Conservation (phyloP, 345 rosid species). For the Capsella bursapastoris region DNA sequence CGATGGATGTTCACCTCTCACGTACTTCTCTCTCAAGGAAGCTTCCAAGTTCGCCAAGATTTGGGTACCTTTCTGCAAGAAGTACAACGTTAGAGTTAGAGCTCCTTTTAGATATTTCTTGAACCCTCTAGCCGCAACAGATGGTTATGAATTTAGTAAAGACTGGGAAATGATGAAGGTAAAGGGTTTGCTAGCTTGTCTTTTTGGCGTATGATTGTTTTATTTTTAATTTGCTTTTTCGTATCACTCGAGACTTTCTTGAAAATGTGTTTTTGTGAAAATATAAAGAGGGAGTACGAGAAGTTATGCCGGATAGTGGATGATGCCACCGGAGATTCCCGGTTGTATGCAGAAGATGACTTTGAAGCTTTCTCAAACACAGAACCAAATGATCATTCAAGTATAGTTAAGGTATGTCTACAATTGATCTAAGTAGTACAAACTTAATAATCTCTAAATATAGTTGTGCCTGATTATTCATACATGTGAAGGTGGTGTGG, state of each 20-base stretch:
- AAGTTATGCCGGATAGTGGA: constrained; percentile 50
- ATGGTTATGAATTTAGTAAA: constrained; percentile 48
- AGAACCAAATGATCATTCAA: constrained; percentile 54
- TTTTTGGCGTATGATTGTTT: too few species aligned
- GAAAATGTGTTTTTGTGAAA: not conserved
- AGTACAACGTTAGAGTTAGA: constrained; percentile 54
- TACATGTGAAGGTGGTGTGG: constrained; percentile 50
- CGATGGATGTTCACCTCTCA: constrained; percentile 64
- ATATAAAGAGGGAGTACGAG: constrained; percentile 54
- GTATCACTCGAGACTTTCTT: not conserved
- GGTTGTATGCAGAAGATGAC: constrained; percentile 41
- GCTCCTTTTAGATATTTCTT: constrained; percentile 73
- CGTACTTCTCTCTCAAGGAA: constrained; percentile 60
- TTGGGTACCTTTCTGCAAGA: constrained; percentile 80
- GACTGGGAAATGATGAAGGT: constrained; percentile 62
- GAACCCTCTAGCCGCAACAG: not conserved
- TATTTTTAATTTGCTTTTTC: not conserved
- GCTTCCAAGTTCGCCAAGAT: constrained; percentile 61
- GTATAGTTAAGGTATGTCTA: constrained; percentile 57
- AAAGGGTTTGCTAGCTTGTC: not conserved
- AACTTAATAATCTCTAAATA: not conserved
- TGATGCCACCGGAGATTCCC: constrained; percentile 37
- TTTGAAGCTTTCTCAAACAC: constrained; percentile 47
- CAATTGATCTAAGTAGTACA: not conserved
- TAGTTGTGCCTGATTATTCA: not conserved